A percentile compares a stretch with the other conserved stretches of the same genome.
Evolutionary conservation across 495 filamentous ascomycete species (phyloP).

Genomic region (Stereocaulon alpinum): DNA sequence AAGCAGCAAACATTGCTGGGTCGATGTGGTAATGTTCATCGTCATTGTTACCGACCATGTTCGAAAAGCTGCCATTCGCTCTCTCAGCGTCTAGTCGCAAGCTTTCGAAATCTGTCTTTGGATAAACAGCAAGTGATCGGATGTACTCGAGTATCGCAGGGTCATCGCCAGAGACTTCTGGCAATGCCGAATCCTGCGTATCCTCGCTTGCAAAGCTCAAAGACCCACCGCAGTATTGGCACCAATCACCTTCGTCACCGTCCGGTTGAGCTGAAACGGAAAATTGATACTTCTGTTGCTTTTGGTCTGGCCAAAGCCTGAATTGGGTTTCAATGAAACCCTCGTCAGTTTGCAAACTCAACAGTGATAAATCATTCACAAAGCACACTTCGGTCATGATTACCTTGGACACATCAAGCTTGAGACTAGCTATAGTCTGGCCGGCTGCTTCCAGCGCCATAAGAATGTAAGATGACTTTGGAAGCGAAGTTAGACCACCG

Average conservation of each 20-base stretch:
- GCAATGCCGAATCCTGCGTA: neutral
- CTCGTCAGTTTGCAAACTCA: neutral
- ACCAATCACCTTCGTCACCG: neutral
- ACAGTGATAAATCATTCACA: neutral
- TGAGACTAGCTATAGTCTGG: neutral
- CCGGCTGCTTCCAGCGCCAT: conserved; percentile 16
- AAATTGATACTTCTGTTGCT: neutral
- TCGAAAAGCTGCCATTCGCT: conserved; percentile 7
- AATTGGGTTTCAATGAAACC: conserved; percentile 5
- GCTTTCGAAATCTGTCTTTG: neutral
- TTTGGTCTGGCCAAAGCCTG: conserved; percentile 5
- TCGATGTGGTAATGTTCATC: conserved; percentile 8
- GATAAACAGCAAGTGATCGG: neutral
- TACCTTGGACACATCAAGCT: neutral
- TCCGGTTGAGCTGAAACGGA: neutral
- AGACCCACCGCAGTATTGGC: neutral
- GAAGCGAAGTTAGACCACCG: no score
- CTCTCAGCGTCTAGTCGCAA: conserved; percentile 3
- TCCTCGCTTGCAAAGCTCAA: neutral
- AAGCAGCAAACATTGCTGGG: conserved; percentile 3
- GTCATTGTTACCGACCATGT: neutral
- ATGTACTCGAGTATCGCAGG: neutral
- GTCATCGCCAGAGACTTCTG: neutral
- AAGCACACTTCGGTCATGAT: neutral
- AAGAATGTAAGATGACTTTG: neutral